phyloP scores from a whole-genome alignment of 2,329 filamentous ascomycete species.

The Camillea tinctor region DNA sequence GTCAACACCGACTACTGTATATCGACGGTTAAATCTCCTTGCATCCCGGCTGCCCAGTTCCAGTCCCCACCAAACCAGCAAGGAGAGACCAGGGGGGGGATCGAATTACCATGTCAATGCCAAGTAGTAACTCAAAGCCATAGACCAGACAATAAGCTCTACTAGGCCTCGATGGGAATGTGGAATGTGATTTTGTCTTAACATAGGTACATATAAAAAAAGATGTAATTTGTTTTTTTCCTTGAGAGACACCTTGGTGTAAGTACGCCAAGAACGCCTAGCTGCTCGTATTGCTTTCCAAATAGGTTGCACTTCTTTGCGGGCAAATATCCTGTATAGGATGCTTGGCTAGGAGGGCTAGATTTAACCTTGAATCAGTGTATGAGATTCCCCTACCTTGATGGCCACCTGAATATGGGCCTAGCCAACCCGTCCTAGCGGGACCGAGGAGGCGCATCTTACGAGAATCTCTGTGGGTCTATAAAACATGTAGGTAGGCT shows the following conservation, averaged over 20 bases:
- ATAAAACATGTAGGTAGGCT: no score
- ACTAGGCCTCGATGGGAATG: no score
- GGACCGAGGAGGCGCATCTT: not conserved
- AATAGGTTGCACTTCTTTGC: not conserved
- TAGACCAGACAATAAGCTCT: not conserved
- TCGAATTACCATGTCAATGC: not conserved
- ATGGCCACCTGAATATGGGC: not conserved
- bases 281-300: not conserved
- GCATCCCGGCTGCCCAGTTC: no score
- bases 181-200: no score
- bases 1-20: not conserved
- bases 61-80: not conserved
- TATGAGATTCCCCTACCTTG: not conserved
- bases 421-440: not conserved
- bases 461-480: not conserved
- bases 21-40: not conserved
- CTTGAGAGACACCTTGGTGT: no score
- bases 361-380: not conserved
- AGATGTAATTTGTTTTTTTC: no score
- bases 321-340: not conserved
- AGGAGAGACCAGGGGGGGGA: not conserved
- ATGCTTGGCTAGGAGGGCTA: not conserved
- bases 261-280: not conserved
- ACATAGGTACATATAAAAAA: no score
- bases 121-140: not conserved